These are phyloP conservation scores for Erodium texanum DNA, from an alignment of 441 rosid genomes.

Conservation along the genomic window DNA sequence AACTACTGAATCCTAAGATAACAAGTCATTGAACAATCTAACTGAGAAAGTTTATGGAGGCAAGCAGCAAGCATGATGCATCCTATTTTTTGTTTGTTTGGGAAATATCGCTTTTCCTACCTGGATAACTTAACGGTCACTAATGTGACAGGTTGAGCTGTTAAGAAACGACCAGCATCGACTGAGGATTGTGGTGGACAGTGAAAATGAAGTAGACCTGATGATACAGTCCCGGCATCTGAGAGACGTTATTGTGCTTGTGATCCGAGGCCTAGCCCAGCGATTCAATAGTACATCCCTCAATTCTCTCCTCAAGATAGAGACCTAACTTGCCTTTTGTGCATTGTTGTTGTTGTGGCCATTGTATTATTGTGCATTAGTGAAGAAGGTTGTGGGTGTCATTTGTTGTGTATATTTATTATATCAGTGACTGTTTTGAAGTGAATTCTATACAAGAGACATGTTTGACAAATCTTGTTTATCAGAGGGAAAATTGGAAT, in stretches of 20 bases:
- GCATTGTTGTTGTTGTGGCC: not conserved
- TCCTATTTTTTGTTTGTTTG: not conserved
- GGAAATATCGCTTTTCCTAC: not conserved
- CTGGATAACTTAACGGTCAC: not conserved
- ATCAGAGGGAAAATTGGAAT: not conserved
- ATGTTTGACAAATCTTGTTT: not conserved
- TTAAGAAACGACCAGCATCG: conserved; percentile 78
- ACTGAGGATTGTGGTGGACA: conserved; percentile 74
- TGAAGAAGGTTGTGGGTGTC: conserved; percentile 5
- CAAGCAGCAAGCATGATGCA: not conserved
- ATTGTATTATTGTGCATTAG: not conserved
- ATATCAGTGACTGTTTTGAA: not conserved
- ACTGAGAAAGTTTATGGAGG: too few species aligned
- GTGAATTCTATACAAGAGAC: not conserved
- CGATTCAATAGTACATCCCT: conserved; percentile 94
- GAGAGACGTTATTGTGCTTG: conserved; percentile 71
- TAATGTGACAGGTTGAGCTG: conserved; percentile 54
- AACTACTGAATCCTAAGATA: too few species aligned
- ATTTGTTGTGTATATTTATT: not conserved
- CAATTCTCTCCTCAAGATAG: conserved; percentile 85
- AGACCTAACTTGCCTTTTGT: conserved; percentile 27
- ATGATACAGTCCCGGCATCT: conserved; percentile 74
- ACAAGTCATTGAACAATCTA: too few species aligned
- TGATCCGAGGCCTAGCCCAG: conserved; percentile 88
- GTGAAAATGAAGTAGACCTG: conserved; percentile 75